Evolutionary conservation across 768 basidiomycete species (phyloP).

Genomic region (Pleurotus eryngii): DNA sequence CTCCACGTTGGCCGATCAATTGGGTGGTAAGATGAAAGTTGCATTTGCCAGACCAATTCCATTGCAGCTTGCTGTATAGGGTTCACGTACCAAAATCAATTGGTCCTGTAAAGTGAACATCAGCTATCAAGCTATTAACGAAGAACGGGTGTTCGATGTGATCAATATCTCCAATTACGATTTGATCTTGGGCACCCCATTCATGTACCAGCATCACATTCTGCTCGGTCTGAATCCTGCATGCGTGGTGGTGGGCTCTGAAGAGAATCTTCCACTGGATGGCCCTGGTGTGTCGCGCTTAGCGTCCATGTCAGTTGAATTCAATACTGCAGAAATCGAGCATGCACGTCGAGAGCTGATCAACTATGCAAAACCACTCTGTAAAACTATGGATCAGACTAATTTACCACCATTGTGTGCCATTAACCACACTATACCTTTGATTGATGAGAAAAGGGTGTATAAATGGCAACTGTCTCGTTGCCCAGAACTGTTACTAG

Average conservation of each 20-base stretch:
- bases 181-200: conserved; percentile 37
- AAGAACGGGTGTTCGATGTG: conserved; percentile 29
- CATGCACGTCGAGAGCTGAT: no score
- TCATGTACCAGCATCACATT: conserved; percentile 32
- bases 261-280: conserved; percentile 14
- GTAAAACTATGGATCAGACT: no score
- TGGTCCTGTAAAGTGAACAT: conserved; percentile 19
- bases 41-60: conserved; percentile 27
- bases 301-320: no score
- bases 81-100: conserved; percentile 36
- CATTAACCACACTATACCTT: no score
- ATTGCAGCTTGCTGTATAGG: conserved; percentile 37
- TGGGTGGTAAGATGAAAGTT: conserved; percentile 18
- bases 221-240: no score
- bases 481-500: no score
- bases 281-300: no score
- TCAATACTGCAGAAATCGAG: no score
- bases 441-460: no score
- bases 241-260: conserved; percentile 22
- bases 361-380: no score
- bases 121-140: conserved; percentile 31
- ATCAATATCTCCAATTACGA: conserved; percentile 39
- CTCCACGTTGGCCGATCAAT: conserved; percentile 30
- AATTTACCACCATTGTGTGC: no score
- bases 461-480: no score